Percentiles rank a stretch among this genome's conserved stretches.
Conservation (phyloP, 768 basidiomycete genomes). For the Dioszegia aurantiaca region DNA sequence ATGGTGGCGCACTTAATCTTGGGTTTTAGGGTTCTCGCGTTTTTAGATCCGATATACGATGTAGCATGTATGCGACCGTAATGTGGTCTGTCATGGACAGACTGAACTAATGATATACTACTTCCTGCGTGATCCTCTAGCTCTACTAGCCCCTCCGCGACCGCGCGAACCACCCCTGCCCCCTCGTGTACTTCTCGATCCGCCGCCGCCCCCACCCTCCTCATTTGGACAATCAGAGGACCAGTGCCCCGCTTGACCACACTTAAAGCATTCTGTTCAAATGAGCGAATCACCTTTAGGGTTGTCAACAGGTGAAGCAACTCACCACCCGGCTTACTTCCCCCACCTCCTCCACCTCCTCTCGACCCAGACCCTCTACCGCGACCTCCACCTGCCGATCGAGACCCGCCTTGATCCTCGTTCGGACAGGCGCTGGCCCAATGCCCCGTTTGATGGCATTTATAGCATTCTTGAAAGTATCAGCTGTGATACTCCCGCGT, state of each 20-base stretch:
- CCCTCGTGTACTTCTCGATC: conserved; percentile 3
- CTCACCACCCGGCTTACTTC: conserved; percentile 6
- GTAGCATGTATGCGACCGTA: too few relatives aligned
- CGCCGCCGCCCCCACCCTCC: conserved; percentile 9
- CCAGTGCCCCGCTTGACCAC: conserved; percentile 46
- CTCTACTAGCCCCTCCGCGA: conserved; percentile 12
- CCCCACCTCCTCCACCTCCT: conserved; percentile 6
- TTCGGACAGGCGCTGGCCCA: conserved; percentile 46
- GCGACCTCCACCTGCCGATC: conserved; percentile 8
- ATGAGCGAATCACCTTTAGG: conserved; percentile 18
- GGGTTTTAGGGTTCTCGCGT: too few relatives aligned
- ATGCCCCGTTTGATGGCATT: conserved; percentile 49
- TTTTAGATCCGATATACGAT: too few relatives aligned
- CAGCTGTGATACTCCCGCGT: conserved; percentile 1
- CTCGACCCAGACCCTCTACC: neutral
- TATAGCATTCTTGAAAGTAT: conserved; percentile 43
- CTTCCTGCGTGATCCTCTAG: conserved; percentile 6
- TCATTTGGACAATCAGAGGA: conserved; percentile 35
- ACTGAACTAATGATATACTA: neutral
- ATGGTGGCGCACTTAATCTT: too few relatives aligned
- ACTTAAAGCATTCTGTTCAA: conserved; percentile 50
- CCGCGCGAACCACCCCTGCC: conserved; percentile 9
- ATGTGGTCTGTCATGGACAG: too few relatives aligned
- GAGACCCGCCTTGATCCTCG: conserved; percentile 11
- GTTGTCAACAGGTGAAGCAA: neutral